phyloP scores from a whole-genome alignment of 1,284 basidiomycete species.

The Ganoderma meredithae region DNA sequence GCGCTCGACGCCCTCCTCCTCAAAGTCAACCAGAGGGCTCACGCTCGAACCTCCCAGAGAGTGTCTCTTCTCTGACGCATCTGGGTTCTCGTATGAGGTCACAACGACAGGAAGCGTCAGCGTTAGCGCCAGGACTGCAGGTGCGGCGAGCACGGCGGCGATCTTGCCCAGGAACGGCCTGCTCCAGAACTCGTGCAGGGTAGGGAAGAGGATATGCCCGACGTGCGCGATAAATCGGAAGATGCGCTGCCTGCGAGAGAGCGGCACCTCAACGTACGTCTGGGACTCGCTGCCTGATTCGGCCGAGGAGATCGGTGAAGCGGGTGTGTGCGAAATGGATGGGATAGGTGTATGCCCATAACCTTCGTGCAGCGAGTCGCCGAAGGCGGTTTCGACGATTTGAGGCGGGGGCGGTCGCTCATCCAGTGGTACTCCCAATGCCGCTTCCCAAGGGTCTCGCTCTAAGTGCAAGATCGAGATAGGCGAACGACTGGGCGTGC shows the following conservation, averaged over 20 bases:
- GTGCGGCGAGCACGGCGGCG: constrained; percentile 83
- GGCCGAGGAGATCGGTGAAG: constrained; percentile 50
- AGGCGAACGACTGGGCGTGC: constrained; percentile 33
- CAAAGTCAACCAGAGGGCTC: constrained; percentile 65
- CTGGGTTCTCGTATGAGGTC: constrained; percentile 54
- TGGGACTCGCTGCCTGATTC: constrained; percentile 49
- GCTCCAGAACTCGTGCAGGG: constrained; percentile 76
- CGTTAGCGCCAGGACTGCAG: constrained; percentile 87
- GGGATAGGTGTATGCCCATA: constrained; percentile 49
- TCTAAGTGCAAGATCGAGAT: constrained; percentile 17
- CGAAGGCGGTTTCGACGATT: constrained; percentile 41
- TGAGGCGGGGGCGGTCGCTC: constrained; percentile 48
- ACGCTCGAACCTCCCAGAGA: constrained; percentile 44
- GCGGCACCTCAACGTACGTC: constrained; percentile 49
- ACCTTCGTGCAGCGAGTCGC: constrained; percentile 36
- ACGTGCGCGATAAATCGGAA: constrained; percentile 49
- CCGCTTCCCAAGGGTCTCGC: constrained; percentile 56
- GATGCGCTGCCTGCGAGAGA: constrained; percentile 51
- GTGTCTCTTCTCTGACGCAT: constrained; percentile 53
- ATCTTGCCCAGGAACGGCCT: constrained; percentile 81
- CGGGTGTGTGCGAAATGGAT: constrained; percentile 62
- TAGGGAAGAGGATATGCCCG: constrained; percentile 83
- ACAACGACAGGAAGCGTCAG: constrained; percentile 92
- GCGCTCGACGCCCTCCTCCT: constrained; percentile 73
- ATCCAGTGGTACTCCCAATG: constrained; percentile 56